A percentile compares a stretch with the other conserved stretches of the same genome.
Evolutionary conservation across 1,284 basidiomycete species (phyloP).

Genomic region (Coriolopsis trogii): DNA sequence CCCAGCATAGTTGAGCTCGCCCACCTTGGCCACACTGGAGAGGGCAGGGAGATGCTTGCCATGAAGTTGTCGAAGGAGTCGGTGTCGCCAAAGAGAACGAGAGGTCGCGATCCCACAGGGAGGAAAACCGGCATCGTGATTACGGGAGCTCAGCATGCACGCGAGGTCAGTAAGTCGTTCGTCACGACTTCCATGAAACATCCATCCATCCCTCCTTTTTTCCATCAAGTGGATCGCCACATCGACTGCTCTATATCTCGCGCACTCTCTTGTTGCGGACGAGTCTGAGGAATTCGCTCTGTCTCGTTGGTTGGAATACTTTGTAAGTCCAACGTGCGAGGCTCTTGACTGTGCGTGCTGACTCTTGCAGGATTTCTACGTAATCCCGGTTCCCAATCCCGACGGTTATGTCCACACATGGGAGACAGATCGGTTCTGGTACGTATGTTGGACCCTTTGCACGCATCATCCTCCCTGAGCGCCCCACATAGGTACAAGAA

Average conservation of each 20-base stretch:
- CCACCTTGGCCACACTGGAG: constrained; percentile 53
- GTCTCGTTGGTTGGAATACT: constrained; percentile 53
- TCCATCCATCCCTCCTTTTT: background rate
- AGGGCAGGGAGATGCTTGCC: constrained; percentile 58
- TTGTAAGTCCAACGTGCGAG: constrained; percentile 40
- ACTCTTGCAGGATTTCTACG: constrained; percentile 61
- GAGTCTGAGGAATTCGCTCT: constrained; percentile 50
- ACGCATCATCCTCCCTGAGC: background rate
- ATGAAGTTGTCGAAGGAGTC: constrained; percentile 45
- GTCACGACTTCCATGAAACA: background rate
- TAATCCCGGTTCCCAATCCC: constrained; percentile 82
- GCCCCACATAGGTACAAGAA: constrained; percentile 66
- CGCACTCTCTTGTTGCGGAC: constrained; percentile 67
- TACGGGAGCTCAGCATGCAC: constrained; percentile 76
- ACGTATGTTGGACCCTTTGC: background rate
- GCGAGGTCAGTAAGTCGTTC: constrained; percentile 33
- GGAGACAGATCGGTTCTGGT: constrained; percentile 77
- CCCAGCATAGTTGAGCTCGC: constrained; percentile 46
- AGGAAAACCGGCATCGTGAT: constrained; percentile 66
- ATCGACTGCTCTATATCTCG: constrained; percentile 72
- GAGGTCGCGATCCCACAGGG: background rate
- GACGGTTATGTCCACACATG: constrained; percentile 74
- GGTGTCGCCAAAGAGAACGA: background rate
- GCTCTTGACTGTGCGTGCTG: background rate
- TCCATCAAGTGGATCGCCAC: constrained; percentile 82